Base-by-base conservation (phyloP, 257 asterid species). In the Mentha longifolia region DNA sequence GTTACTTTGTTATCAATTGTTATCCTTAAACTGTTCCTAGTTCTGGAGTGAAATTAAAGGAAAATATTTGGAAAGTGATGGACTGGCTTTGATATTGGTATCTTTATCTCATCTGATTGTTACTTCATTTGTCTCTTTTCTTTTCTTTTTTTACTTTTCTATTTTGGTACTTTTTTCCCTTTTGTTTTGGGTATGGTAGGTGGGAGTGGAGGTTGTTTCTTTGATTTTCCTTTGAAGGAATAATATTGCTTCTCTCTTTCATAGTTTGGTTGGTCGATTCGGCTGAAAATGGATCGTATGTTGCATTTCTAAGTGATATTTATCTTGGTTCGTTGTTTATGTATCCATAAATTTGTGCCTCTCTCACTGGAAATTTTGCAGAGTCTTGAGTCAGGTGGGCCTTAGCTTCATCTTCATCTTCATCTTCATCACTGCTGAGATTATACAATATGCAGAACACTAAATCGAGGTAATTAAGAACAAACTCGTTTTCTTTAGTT, bases 171-270 rank as follows among this genome's bases (percentile, higher is more conserved):
- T 3, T n/a, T 58, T 45, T 46, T 46, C 62, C 62, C 73, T 78
- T 77, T 56, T 70, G 60, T 72, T 81, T 84, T 74, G 68, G 88
- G 82, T 77, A 72, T 82, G 89, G 88, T 86, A 86, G 96, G 91
- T 91, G 84, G 84, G 75, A 93, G 97, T 94, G 97, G 97, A 86
- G 92, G 91, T 86, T 67, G 96, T 93, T 89, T 88, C 80, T 74
- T 15, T 85, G 77, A 85, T 87, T 88, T 91, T 76, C 80, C 92
- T 87, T 91, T 81, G 90, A 91, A 94, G 97, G 92, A 67, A 89
- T 69, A 56, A 61, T 73, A 65, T 83, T 71, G 80, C 74, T 77
- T 81, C 73, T 76, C 84, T 80, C 77, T 83, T 71, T 78, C 77
- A 72, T 73, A 61, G 72, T 66, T 76, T 82, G 77, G 51, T 66